Conservation (phyloP, 805 yeast genomes). For the Lachancea meyersii region DNA sequence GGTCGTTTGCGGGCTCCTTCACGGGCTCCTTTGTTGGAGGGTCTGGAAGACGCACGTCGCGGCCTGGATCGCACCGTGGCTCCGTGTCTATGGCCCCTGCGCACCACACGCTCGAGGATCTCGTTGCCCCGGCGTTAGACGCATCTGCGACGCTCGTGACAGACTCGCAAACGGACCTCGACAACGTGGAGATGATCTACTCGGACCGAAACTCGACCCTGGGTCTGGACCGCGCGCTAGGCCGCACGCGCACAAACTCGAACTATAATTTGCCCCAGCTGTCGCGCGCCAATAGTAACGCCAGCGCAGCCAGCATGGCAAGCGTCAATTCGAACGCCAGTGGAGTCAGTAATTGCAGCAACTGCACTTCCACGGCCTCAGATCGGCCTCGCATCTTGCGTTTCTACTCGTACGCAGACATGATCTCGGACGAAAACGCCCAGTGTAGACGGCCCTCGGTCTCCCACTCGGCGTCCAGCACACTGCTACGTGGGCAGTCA, state of each 20-base stretch:
- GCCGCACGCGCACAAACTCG: constrained; percentile 31
- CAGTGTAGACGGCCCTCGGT: constrained; percentile 56
- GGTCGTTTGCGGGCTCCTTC: constrained; percentile 2
- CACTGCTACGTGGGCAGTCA: constrained; percentile 15
- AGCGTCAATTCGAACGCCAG: constrained; percentile 13
- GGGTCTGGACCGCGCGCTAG: constrained; percentile 37
- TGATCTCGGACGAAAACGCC: constrained; percentile 60
- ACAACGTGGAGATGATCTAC: constrained; percentile 65
- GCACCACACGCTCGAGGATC: constrained; percentile 49
- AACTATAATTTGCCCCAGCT: constrained; percentile 14
- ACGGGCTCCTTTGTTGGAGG: too few species aligned
- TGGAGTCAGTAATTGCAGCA: constrained; percentile 11
- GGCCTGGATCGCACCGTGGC: background rate
- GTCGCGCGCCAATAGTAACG: constrained; percentile 13
- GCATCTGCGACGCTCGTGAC: constrained; percentile 64
- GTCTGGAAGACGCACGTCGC: too few species aligned
- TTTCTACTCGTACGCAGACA: constrained; percentile 75
- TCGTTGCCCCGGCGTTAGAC: constrained; percentile 75
- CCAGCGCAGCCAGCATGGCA: constrained; percentile 6
- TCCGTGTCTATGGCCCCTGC: constrained; percentile 11
- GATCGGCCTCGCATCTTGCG: constrained; percentile 28
- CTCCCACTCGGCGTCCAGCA: constrained; percentile 36
- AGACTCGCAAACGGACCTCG: constrained; percentile 51
- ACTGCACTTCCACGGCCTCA: constrained; percentile 4
- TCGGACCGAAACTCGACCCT: constrained; percentile 53